A percentile compares a stretch with the other conserved stretches of the same genome.
Conservation (phyloP, 2,329 filamentous ascomycete species). For the Domatiomyces globalis region DNA sequence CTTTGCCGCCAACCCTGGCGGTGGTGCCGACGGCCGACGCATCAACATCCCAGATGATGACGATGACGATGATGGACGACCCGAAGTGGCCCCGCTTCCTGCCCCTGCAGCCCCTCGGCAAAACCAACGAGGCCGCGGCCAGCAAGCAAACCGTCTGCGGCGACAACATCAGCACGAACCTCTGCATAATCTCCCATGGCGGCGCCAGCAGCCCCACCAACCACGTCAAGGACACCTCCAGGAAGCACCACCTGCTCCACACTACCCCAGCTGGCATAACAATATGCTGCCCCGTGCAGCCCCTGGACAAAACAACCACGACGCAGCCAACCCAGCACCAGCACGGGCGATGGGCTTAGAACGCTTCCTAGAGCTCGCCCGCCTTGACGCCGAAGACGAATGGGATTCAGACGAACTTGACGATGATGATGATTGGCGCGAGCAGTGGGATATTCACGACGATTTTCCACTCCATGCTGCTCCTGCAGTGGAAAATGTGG, state of each 20-base stretch:
- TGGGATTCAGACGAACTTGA: slow-evolving; percentile 47
- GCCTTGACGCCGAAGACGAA: slow-evolving; percentile 41
- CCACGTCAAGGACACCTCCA: background rate
- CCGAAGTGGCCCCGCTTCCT: slow-evolving; percentile 2
- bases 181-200: background rate
- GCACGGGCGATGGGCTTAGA: slow-evolving; percentile 28
- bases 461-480: background rate
- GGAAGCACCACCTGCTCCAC: too few relatives aligned
- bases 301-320: slow-evolving; percentile 14
- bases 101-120: slow-evolving; percentile 10
- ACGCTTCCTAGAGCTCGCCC: slow-evolving; percentile 38
- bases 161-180: background rate
- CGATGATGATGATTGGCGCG: slow-evolving; percentile 18
- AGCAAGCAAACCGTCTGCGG: slow-evolving; percentile 8
- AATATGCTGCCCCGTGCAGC: slow-evolving; percentile 8
- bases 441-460: slow-evolving; percentile 1
- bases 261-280: background rate
- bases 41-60: slow-evolving; percentile 10
- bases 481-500: background rate
- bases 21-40: slow-evolving; percentile 4
- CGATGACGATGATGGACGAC: slow-evolving; percentile 1
- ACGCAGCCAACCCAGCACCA: slow-evolving; percentile 5
- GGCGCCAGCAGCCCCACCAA: background rate
- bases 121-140: slow-evolving; percentile 6
- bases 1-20: slow-evolving; percentile 11